Percentiles rank a stretch among this genome's conserved stretches.
Evolutionary conservation across 2,329 filamentous ascomycete genomes (phyloP).

Genomic region (Xylariaceae sp.): DNA sequence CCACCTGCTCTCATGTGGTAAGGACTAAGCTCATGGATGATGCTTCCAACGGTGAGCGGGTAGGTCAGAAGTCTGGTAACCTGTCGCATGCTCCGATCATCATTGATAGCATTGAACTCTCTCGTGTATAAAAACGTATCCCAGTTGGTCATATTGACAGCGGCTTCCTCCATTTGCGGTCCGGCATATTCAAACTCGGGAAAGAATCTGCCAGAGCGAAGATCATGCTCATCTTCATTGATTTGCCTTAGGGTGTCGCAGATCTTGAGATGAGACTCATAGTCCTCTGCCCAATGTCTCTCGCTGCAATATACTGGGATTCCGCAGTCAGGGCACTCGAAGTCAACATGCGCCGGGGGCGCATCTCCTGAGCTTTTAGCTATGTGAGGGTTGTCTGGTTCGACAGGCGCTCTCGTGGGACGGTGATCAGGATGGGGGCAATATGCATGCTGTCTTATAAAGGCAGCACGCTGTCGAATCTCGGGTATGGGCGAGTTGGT

Average conservation of each 20-base stretch:
- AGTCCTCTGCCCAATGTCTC: conserved; percentile 93
- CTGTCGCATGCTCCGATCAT: conserved; percentile 85
- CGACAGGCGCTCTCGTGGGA: conserved; percentile 62
- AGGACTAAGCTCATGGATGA: conserved; percentile 90
- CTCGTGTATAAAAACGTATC: conserved; percentile 93
- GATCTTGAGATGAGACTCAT: conserved; percentile 84
- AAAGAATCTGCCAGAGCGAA: conserved; percentile 85
- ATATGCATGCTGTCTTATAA: conserved; percentile 87
- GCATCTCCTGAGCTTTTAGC: conserved; percentile 51
- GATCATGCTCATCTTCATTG: conserved; percentile 96
- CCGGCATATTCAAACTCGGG: conserved; percentile 90
- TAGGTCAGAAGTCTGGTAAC: conserved; percentile 92
- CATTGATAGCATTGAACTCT: conserved; percentile 85
- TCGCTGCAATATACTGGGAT: conserved; percentile 91
- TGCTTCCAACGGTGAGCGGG: conserved; percentile 82
- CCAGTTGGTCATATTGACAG: conserved; percentile 98
- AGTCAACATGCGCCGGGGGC: conserved; percentile 76
- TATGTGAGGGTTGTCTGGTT: conserved; percentile 57
- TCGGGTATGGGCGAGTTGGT: conserved; percentile 81
- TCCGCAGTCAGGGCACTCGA: conserved; percentile 95
- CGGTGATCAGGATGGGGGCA: conserved; percentile 88
- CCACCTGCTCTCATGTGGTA: conserved; percentile 74
- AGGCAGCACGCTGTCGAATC: conserved; percentile 81
- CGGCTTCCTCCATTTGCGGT: conserved; percentile 82
- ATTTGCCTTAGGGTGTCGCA: conserved; percentile 89